phyloP scores from a whole-genome alignment of 202 grass and related monocot species.

The Setaria viridis region DNA sequence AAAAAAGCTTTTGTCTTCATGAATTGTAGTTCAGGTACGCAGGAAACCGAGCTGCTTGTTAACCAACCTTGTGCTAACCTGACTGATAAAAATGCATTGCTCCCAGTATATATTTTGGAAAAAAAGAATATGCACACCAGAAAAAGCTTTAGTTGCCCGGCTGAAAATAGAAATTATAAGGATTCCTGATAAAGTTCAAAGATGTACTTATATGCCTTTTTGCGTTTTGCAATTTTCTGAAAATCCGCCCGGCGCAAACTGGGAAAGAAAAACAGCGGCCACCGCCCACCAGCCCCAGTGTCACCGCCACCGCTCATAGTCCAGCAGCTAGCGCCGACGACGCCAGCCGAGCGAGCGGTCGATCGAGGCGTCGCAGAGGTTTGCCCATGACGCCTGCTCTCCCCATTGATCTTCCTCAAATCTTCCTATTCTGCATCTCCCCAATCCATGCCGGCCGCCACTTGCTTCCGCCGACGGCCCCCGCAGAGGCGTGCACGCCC shows the following conservation, averaged over 20 bases:
- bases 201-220: background rate
- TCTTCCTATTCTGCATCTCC: background rate
- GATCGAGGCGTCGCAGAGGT: background rate
- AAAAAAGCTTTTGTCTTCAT: no score
- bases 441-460: background rate
- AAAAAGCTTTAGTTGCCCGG: no score
- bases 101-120: no score
- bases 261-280: background rate
- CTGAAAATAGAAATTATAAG: background rate
- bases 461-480: background rate
- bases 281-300: background rate
- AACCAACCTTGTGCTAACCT: no score
- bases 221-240: background rate
- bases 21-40: no score
- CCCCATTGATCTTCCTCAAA: background rate
- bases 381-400: constrained; percentile 4
- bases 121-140: no score
- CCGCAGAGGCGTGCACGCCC: background rate
- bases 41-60: no score
- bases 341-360: background rate
- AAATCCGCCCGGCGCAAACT: background rate
- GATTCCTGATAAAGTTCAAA: background rate
- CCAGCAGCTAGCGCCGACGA: constrained; percentile 11
- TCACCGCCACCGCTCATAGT: background rate
- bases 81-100: no score